Conservation (phyloP, 2,329 filamentous ascomycete species). For the Fusarium sp. region DNA sequence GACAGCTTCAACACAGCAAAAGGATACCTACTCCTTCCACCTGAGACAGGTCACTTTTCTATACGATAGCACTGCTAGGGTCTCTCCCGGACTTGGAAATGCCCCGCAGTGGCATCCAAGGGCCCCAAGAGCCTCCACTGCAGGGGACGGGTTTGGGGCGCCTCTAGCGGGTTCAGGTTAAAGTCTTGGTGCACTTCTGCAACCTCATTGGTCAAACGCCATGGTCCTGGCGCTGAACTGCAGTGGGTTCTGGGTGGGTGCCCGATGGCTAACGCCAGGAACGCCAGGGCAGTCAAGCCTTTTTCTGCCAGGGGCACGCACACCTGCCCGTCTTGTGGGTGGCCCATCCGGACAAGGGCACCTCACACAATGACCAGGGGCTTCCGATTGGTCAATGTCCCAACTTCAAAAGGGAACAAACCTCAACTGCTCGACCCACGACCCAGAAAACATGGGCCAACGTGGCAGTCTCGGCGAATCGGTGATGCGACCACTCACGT, state of each 20-base stretch:
- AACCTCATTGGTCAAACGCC: conserved; percentile 7
- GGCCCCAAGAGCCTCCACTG: conserved; percentile 30
- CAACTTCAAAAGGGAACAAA: conserved; percentile 19
- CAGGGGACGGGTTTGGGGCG: conserved; percentile 32
- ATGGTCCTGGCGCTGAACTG: conserved; percentile 21
- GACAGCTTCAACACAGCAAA: not conserved
- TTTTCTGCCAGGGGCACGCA: conserved; percentile 25
- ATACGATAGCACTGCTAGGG: conserved; percentile 2
- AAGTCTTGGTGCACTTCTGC: conserved; percentile 15
- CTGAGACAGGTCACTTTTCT: conserved; percentile 10
- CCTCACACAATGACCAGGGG: not conserved
- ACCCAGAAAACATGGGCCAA: conserved; percentile 27
- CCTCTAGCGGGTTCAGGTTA: conserved; percentile 23
- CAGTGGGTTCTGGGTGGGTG: conserved; percentile 3
- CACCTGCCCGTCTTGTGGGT: not conserved
- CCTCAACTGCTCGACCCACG: conserved; percentile 1
- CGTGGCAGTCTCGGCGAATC: conserved; percentile 30
- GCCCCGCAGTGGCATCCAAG: conserved; percentile 2
- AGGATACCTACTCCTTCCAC: not conserved
- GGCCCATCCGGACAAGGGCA: not conserved
- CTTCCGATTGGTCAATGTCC: conserved; percentile 28
- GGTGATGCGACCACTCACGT: conserved; percentile 10
- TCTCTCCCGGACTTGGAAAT: conserved; percentile 16
- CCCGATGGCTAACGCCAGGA: conserved; percentile 9
- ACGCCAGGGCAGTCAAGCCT: conserved; percentile 4